Evolutionary conservation across 306 rosid species (phyloP).

Genomic region (Trifolium repens): DNA sequence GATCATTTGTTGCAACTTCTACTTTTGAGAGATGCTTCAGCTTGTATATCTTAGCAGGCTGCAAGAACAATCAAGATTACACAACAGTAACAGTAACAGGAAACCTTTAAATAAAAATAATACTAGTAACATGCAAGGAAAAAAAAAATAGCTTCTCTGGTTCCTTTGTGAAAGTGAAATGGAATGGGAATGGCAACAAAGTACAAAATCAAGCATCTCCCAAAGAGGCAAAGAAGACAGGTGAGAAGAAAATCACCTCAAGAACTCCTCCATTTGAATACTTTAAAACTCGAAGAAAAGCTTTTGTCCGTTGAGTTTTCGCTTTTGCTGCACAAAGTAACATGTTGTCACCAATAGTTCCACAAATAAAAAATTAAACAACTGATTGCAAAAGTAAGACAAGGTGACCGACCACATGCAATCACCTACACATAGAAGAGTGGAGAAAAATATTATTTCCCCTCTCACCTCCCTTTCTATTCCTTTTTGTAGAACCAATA

Average conservation of each 20-base stretch:
- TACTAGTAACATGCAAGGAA: background rate
- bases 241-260: slow-evolving; percentile 61
- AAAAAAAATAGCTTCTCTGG: background rate
- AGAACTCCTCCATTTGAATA: slow-evolving; percentile 87
- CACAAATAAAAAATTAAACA: slow-evolving; percentile 20
- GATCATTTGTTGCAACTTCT: slow-evolving; percentile 84
- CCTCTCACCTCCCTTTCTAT: background rate
- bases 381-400: slow-evolving; percentile 30
- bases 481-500: background rate
- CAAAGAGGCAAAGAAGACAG: slow-evolving; percentile 6
- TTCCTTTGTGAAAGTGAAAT: background rate
- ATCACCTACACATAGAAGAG: slow-evolving; percentile 23
- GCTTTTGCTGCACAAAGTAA: slow-evolving; percentile 66
- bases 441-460: background rate
- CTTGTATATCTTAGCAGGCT: slow-evolving; percentile 97
- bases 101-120: background rate
- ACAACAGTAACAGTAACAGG: background rate
- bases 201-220: slow-evolving; percentile 6
- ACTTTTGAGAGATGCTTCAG: slow-evolving; percentile 92
- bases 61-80: slow-evolving; percentile 42
- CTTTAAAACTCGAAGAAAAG: slow-evolving; percentile 91
- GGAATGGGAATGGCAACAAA: background rate
- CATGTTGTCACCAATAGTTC: slow-evolving; percentile 40
- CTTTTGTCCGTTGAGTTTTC: slow-evolving; percentile 75
- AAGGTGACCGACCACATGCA: slow-evolving; percentile 22